Conservation (phyloP, 257 asterid genomes). For the Solanum clarkiae region DNA sequence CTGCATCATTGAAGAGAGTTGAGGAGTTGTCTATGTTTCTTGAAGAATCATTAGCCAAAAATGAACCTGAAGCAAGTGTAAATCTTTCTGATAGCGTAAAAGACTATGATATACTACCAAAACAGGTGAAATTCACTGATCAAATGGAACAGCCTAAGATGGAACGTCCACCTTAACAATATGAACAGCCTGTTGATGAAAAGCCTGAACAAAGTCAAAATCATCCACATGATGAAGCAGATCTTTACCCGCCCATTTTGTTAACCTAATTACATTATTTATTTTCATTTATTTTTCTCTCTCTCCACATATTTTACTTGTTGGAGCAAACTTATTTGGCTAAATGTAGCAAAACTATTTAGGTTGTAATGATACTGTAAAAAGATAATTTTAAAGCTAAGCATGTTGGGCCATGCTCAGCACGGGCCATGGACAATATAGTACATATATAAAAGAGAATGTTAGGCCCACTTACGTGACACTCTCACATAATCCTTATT, state of each 20-base stretch:
- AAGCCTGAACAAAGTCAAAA: conserved; percentile 12
- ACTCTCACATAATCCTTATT: too few species aligned
- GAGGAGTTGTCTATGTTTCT: conserved; percentile 61
- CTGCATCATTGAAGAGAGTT: conserved; percentile 32
- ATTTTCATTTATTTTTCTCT: too few species aligned
- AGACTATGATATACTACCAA: conserved; percentile 78
- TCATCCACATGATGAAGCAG: conserved; percentile 16
- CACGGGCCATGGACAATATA: too few species aligned
- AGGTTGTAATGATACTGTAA: too few species aligned
- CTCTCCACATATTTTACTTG: too few species aligned
- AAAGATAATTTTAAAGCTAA: too few species aligned
- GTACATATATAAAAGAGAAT: too few species aligned
- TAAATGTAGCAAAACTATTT: too few species aligned
- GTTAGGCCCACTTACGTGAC: too few species aligned
- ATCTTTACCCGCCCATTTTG: background rate
- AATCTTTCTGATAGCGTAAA: conserved; percentile 71
- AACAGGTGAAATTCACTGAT: conserved; percentile 81
- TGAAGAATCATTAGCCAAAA: conserved; percentile 54
- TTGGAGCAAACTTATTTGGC: too few species aligned
- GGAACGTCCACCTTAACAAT: conserved; percentile 17
- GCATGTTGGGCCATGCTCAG: too few species aligned
- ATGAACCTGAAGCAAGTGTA: conserved; percentile 36
- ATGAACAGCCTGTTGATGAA: conserved; percentile 15
- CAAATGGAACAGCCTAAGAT: conserved; percentile 41
- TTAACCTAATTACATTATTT: too few species aligned